A percentile compares a stretch with the other conserved stretches of the same genome.
Conservation (phyloP, 371 early-diverging fungal genomes). For the Haplosporangium sp. region DNA sequence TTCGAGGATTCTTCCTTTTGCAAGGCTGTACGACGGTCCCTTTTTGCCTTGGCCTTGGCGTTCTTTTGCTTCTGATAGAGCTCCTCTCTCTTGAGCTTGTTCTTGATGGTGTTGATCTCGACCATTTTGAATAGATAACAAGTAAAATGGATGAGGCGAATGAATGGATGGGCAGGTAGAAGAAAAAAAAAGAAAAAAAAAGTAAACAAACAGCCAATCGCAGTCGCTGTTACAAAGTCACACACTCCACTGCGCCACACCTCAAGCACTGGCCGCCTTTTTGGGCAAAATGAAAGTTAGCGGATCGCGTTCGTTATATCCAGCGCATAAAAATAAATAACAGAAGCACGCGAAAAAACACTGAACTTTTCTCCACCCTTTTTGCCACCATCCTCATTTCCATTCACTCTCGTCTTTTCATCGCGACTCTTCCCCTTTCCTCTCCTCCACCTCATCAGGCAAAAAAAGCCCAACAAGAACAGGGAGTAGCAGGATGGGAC, state of each 20-base stretch:
- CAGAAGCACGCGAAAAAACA: neutral
- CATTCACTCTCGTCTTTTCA: neutral
- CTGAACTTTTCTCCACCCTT: too few relatives aligned
- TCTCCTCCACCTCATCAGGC: too few relatives aligned
- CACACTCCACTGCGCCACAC: too few relatives aligned
- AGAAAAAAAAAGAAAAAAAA: conserved; percentile 14
- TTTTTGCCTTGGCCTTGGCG: conserved; percentile 81
- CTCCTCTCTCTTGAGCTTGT: conserved; percentile 85
- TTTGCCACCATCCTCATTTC: neutral
- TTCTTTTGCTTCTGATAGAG: conserved; percentile 77
- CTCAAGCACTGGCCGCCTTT: neutral
- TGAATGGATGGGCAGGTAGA: neutral
- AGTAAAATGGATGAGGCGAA: neutral
- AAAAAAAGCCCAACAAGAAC: neutral
- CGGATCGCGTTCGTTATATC: too few relatives aligned
- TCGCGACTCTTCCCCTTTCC: neutral
- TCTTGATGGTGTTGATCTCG: conserved; percentile 66
- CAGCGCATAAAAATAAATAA: too few relatives aligned
- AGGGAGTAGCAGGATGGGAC: conserved; percentile 68
- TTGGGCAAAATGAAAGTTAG: too few relatives aligned
- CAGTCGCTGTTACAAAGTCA: too few relatives aligned
- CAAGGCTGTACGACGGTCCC: conserved; percentile 72
- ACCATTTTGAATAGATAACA: conserved; percentile 22
- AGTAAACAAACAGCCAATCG: conserved; percentile 3
- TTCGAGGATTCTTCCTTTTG: conserved; percentile 88